phyloP scores from a whole-genome alignment of 179 eudicot species.

The Heliamphora pulchella region DNA sequence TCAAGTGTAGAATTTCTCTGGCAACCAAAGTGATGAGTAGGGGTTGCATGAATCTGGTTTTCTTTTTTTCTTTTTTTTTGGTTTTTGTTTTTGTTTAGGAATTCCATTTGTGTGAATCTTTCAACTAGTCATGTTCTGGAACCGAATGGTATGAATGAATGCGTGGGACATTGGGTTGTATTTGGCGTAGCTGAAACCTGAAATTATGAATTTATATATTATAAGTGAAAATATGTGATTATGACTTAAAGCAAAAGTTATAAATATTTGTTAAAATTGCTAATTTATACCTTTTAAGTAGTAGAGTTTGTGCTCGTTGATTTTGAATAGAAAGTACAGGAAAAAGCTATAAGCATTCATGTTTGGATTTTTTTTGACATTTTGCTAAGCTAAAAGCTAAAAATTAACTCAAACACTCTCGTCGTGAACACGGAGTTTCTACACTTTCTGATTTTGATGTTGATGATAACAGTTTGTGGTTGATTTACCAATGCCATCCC shows the following conservation, averaged over 20 bases:
- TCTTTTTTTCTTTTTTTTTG: too few species aligned
- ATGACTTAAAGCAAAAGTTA: too few species aligned
- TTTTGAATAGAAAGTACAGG: too few species aligned
- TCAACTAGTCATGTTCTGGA: not conserved
- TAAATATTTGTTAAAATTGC: too few species aligned
- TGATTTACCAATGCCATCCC: not conserved
- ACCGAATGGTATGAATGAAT: not conserved
- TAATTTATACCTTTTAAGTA: too few species aligned
- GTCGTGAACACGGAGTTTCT: not conserved
- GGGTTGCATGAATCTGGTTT: constrained; percentile 1
- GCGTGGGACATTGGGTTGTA: not conserved
- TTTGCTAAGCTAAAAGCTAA: too few species aligned
- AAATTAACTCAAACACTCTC: not conserved
- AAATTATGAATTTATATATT: too few species aligned
- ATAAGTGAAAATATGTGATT: too few species aligned
- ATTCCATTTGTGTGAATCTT: not conserved
- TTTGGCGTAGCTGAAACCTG: too few species aligned
- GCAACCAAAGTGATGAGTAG: not conserved
- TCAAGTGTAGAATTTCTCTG: not conserved
- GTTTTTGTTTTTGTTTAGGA: not conserved
- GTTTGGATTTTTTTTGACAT: too few species aligned
- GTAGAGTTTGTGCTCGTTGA: too few species aligned
- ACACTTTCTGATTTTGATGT: not conserved
- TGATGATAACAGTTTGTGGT: not conserved
- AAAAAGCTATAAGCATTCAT: too few species aligned